Percentiles rank a stretch among this genome's conserved stretches.
Conservation (phyloP, 1,284 basidiomycete genomes). For the Thelephora terrestris region DNA sequence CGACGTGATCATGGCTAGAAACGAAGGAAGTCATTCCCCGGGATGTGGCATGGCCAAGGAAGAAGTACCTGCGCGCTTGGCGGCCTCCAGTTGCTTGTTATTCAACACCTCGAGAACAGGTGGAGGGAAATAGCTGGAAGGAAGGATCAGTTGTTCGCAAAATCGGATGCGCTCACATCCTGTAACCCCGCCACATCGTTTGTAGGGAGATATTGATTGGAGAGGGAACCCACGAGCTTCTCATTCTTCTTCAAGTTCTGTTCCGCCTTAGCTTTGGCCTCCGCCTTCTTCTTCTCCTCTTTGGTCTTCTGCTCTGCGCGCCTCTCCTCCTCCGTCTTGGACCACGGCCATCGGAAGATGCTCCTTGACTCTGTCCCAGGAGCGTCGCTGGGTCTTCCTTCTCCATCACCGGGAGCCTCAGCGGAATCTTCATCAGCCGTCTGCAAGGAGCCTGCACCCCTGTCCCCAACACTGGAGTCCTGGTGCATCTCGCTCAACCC, state of each 20-base stretch:
- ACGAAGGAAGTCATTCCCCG: not conserved
- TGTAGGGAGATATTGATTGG: constrained; percentile 58
- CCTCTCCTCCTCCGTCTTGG: not conserved
- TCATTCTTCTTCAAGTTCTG: too few species aligned
- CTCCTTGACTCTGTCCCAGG: too few species aligned
- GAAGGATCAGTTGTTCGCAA: not conserved
- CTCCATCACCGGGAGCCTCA: too few species aligned
- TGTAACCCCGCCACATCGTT: constrained; percentile 74
- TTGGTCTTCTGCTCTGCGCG: too few species aligned
- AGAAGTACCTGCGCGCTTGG: constrained; percentile 43
- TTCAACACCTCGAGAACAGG: constrained; percentile 55
- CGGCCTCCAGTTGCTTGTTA: constrained; percentile 50
- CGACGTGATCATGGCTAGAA: constrained; percentile 46
- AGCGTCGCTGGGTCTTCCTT: too few species aligned
- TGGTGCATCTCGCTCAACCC: too few species aligned
- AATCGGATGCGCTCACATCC: constrained; percentile 38
- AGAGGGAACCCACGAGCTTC: constrained; percentile 73
- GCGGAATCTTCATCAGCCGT: too few species aligned
- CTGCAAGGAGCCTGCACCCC: too few species aligned
- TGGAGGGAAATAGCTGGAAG: constrained; percentile 50
- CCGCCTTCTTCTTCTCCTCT: too few species aligned
- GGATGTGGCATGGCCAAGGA: not conserved
- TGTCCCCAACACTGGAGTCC: too few species aligned
- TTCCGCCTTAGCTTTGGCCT: constrained; percentile 22
- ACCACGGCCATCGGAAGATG: not conserved